A percentile compares a stretch with the other conserved stretches of the same genome.
These are phyloP conservation scores for Schrenkiella parvula DNA, from an alignment of 345 rosid genomes.

Conservation along the genomic window DNA sequence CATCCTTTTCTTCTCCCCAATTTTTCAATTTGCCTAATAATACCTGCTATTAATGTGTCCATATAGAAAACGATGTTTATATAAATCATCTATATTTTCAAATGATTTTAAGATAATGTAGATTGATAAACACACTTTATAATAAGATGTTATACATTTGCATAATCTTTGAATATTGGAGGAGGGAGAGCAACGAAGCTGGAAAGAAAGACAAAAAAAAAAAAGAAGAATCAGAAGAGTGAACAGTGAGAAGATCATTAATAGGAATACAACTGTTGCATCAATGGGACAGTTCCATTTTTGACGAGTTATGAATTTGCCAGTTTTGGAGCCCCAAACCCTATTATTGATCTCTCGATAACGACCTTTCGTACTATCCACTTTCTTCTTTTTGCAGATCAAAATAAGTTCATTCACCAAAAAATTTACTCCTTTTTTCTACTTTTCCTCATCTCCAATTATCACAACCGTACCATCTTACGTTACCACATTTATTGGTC, in stretches of 20 bases:
- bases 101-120: neutral
- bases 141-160: neutral
- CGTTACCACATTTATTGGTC: conserved; percentile 1
- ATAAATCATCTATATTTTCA: neutral
- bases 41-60: neutral
- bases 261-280: conserved; percentile 29
- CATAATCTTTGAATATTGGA: neutral
- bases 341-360: conserved; percentile 32
- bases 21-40: neutral
- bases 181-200: neutral
- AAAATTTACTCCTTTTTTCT: neutral
- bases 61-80: neutral
- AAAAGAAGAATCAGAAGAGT: conserved; percentile 14
- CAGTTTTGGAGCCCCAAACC: conserved; percentile 36
- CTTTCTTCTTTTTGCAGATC: neutral
- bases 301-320: conserved; percentile 28
- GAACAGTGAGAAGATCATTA: conserved; percentile 31
- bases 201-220: neutral
- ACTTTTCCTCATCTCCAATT: neutral
- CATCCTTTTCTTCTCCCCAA: neutral
- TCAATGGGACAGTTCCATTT: conserved; percentile 37
- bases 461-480: neutral
- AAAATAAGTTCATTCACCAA: neutral
- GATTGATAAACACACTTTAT: neutral
- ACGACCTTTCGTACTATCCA: conserved; percentile 35